Base-by-base conservation (phyloP, 1,284 basidiomycete genomes). In the Ceratobasidium sp. region DNA sequence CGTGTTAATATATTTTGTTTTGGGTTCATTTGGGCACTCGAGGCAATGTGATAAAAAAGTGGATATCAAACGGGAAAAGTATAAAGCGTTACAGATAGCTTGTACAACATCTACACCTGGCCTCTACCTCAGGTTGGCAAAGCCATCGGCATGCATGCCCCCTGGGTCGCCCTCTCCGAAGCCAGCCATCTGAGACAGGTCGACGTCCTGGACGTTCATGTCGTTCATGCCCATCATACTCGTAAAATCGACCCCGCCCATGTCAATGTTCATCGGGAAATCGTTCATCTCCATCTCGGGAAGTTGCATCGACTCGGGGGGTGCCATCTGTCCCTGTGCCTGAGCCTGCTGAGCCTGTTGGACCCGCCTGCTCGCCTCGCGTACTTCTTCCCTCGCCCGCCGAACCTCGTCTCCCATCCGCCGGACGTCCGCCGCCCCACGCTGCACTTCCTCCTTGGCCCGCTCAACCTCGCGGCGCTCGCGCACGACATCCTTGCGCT, bases 151-250 rank as follows among this genome's bases (percentile, higher is more conserved):
- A 45, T 67, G 62, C 62, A 67, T 67, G 17, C 62, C 62, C 6
- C 49, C 52, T 13, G 62, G 62, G 34, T 67, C 62, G 13, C 49
- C 62, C 50, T 67, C 62, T 38, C 50, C 62, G 43, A 67, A 67
- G 7, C 62, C 62, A 17, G 35, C 62, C 49, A 67, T 67, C 45
- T 47, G 45, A 15, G 34, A 31, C 32, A 67, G 20, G 34, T 67
- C 62, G 13, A 67, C 62, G 20, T 67, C 62, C 27, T 67, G 62
- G n/a, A 67, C 62, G 35, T 67, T 67, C 62, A 67, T 67, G 50
- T 54, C 62, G 50, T 43, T 42, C 50, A 67, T 54, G 17, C 50
- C 50, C 50, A 67, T 67, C 62, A 67, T 67, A 35, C 20, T 47
- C 7, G 34, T 40, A 43, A 67, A 67, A 20, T 67, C 62, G 34